Evolutionary conservation across 176 grass and related monocot species (phyloP).

Genomic region (Juncus inflexus): DNA sequence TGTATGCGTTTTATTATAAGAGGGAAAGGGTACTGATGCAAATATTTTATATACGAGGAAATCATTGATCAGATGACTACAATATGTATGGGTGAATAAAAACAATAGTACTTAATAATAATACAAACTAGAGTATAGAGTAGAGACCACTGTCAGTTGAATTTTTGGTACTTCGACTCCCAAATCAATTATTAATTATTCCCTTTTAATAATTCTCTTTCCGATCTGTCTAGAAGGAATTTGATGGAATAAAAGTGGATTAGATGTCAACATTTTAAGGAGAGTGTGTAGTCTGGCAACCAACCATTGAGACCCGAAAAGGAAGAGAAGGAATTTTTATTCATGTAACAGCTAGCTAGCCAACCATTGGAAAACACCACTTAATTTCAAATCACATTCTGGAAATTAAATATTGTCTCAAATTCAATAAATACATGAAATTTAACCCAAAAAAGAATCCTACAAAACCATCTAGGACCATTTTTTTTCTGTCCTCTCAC

Average conservation of each 20-base stretch:
- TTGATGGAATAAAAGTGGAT: conserved; percentile 26
- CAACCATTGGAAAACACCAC: conserved; percentile 20
- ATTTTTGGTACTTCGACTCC: conserved; percentile 19
- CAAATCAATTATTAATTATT: conserved; percentile 18
- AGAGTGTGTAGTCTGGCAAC: conserved; percentile 26
- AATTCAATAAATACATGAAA: conserved; percentile 13
- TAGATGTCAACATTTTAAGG: conserved; percentile 29
- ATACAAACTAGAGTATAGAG: conserved; percentile 5
- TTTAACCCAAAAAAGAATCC: background rate
- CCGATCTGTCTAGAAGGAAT: conserved; percentile 24
- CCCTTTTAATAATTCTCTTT: background rate
- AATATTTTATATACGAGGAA: conserved; percentile 13
- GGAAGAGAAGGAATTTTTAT: conserved; percentile 5
- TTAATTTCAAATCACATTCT: conserved; percentile 17
- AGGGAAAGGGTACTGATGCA: conserved; percentile 24
- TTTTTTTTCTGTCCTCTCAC: conserved; percentile 39
- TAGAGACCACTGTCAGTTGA: conserved; percentile 30
- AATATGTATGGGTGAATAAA: conserved; percentile 17
- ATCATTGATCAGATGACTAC: conserved; percentile 39
- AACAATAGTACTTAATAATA: conserved; percentile 17
- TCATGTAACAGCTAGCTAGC: conserved; percentile 31
- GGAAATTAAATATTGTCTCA: background rate
- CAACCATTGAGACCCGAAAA: conserved; percentile 22
- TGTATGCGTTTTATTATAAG: conserved; percentile 20
- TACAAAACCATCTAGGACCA: conserved; percentile 13